Conservation (phyloP, 1,284 basidiomycete species). For the Cystobasidiaceae sp. region DNA sequence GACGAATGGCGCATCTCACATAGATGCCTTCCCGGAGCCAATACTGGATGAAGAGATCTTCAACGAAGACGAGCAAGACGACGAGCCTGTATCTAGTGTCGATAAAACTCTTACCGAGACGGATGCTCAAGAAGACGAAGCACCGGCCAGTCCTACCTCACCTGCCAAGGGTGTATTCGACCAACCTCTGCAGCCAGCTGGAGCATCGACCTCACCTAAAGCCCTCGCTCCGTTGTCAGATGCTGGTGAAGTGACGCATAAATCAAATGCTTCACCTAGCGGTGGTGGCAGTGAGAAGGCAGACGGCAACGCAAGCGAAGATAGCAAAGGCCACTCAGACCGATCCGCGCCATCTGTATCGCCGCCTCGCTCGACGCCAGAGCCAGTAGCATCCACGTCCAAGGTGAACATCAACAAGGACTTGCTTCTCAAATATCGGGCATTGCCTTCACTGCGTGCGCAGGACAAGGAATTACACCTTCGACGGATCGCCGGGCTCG, state of each 20-base stretch:
- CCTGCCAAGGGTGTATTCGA: no score
- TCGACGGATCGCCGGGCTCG: conserved; percentile 60
- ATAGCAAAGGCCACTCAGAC: not conserved
- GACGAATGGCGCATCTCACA: conserved; percentile 65
- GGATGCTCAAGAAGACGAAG: conserved; percentile 14
- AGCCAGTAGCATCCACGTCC: not conserved
- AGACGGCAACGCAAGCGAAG: no score
- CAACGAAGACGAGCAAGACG: conserved; percentile 4
- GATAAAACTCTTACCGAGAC: no score
- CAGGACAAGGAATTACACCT: conserved; percentile 55
- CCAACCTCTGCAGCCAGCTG: no score
- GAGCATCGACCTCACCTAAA: no score
- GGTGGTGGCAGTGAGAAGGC: no score
- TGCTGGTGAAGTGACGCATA: no score
- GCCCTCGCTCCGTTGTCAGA: no score
- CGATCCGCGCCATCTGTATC: not conserved
- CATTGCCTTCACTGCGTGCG: conserved; percentile 15
- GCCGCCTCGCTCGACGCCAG: not conserved
- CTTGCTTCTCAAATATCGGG: conserved; percentile 7
- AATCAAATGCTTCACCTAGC: no score
- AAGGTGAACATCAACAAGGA: conserved; percentile 1
- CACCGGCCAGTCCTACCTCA: no score
- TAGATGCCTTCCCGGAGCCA: conserved; percentile 43
- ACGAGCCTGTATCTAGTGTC: not conserved
- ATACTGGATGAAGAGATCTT: conserved; percentile 14